Percentiles rank a stretch among this genome's conserved stretches.
These are phyloP conservation scores for Sugiyamaella xylanicola DNA, from an alignment of 1,139 yeast genomes.

Conservation along the genomic window DNA sequence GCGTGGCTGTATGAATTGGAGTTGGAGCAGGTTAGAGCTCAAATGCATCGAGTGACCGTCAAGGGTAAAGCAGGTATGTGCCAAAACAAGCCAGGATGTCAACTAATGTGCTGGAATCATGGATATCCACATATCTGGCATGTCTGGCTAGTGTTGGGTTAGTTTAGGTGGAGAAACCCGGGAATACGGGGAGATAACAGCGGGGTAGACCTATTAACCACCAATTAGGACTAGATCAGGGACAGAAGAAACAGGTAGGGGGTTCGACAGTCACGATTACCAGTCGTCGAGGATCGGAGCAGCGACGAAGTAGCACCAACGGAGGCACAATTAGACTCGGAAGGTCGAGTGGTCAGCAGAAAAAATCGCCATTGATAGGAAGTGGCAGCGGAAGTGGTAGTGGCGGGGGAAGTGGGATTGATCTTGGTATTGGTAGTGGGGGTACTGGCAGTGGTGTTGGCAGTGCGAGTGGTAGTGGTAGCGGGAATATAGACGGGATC, in stretches of 20 bases:
- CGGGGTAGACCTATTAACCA: background rate
- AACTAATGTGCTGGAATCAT: too few species aligned
- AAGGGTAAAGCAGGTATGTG: slow-evolving; percentile 16
- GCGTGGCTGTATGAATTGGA: slow-evolving; percentile 52
- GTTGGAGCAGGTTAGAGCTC: slow-evolving; percentile 45
- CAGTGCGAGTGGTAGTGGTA: background rate
- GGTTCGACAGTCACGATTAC: slow-evolving; percentile 14
- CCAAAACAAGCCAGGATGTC: too few species aligned
- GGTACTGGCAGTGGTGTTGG: background rate
- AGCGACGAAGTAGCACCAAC: background rate
- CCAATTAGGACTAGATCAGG: background rate
- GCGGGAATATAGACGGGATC: too few species aligned
- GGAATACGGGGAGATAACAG: background rate
- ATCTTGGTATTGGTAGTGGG: background rate
- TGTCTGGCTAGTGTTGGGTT: background rate
- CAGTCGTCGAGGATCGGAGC: slow-evolving; percentile 4
- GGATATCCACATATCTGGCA: too few species aligned
- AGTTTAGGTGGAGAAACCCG: background rate
- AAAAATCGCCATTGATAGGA: background rate
- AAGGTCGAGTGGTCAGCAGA: slow-evolving; percentile 2
- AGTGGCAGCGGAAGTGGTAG: slow-evolving; percentile 13
- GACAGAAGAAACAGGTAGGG: background rate
- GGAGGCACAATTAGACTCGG: slow-evolving; percentile 6
- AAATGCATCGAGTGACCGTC: slow-evolving; percentile 38
- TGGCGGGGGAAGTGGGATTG: slow-evolving; percentile 8